Conservation (phyloP, 2,329 filamentous ascomycete genomes). For the Clarireedia hainanense region DNA sequence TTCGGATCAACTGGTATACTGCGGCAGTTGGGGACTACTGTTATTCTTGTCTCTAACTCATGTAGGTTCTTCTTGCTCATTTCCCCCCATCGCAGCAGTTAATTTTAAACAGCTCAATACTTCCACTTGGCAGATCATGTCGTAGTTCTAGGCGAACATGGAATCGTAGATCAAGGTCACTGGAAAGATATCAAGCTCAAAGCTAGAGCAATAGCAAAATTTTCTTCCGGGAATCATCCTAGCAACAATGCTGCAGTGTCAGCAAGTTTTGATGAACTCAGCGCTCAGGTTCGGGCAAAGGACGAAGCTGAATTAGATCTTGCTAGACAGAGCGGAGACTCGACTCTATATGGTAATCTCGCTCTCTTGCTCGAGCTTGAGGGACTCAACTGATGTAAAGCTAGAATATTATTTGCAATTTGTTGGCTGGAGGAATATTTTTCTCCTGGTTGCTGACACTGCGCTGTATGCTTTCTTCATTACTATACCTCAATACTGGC, state of each 20-base stretch:
- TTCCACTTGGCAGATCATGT: slow-evolving; percentile 35
- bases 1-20: slow-evolving; percentile 36
- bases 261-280: slow-evolving; percentile 12
- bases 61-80: slow-evolving; percentile 21
- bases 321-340: slow-evolving; percentile 19
- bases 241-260: slow-evolving; percentile 8
- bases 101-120: slow-evolving; percentile 28
- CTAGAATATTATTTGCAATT: slow-evolving; percentile 3
- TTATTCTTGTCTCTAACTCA: slow-evolving; percentile 37
- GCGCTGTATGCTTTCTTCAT: background rate
- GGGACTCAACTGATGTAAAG: background rate
- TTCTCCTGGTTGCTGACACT: background rate
- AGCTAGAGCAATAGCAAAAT: background rate
- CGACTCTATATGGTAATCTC: slow-evolving; percentile 15
- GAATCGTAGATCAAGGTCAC: background rate
- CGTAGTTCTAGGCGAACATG: slow-evolving; percentile 25
- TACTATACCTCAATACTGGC: background rate
- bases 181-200: background rate
- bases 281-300: slow-evolving; percentile 12
- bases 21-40: slow-evolving; percentile 31
- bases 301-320: slow-evolving; percentile 19
- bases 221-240: background rate
- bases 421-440: background rate
- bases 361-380: background rate
- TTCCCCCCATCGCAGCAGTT: background rate